Evolutionary conservation across 2,329 filamentous ascomycete genomes (phyloP).

Genomic region (Monosporascus cannonballus): DNA sequence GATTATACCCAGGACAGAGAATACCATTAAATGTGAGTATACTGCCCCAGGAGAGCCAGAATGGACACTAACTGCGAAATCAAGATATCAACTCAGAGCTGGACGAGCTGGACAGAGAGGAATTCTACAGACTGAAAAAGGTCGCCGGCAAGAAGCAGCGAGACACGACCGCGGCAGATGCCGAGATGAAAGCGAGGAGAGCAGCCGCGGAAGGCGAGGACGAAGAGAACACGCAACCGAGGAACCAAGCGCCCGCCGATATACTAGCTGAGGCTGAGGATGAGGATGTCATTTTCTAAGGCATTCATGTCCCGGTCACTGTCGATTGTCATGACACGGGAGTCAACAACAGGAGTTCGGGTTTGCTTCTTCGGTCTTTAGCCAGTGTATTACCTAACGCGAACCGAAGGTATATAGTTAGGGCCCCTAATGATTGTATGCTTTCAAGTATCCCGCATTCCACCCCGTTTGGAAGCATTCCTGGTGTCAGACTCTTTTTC

Average conservation of each 20-base stretch:
- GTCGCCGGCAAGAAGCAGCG: slow-evolving; percentile 79
- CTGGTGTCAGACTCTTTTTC: too few species aligned
- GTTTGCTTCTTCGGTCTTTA: neutral
- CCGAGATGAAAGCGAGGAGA: slow-evolving; percentile 69
- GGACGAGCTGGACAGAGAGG: slow-evolving; percentile 93
- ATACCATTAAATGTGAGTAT: slow-evolving; percentile 88
- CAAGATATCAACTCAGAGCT: slow-evolving; percentile 94
- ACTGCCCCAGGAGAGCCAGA: neutral
- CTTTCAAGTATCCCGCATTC: neutral
- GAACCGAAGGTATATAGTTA: neutral
- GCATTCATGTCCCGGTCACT: neutral
- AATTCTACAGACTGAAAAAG: slow-evolving; percentile 97
- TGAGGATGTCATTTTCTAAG: slow-evolving; percentile 78
- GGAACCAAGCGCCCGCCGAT: slow-evolving; percentile 47
- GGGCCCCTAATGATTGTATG: neutral
- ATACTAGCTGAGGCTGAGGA: slow-evolving; percentile 72
- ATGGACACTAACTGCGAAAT: slow-evolving; percentile 6
- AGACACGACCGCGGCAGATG: slow-evolving; percentile 65
- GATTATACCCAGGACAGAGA: slow-evolving; percentile 96
- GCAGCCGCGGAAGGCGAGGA: slow-evolving; percentile 39
- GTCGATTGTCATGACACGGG: neutral
- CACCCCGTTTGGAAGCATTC: too few species aligned
- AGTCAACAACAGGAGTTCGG: neutral
- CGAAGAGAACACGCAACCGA: slow-evolving; percentile 31
- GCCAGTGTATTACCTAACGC: neutral